Base-by-base conservation (phyloP, 148 eudicot species). In the Chenopodium formosanum region DNA sequence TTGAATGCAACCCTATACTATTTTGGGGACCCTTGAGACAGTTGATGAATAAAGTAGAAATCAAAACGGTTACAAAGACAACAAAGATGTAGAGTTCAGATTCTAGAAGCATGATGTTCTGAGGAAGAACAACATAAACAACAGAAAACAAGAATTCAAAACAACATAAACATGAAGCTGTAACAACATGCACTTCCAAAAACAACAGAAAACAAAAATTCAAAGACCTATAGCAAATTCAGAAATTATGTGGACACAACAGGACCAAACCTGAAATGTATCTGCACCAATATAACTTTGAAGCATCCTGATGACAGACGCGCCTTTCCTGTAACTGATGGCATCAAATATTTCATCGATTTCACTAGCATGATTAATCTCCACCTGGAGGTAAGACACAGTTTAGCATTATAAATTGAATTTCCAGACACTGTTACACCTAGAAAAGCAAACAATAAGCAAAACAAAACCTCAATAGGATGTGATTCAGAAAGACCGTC, bases 261-360 rank as follows among this genome's bases (percentile, higher is more conserved):
- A 32, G 23, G 63, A 40, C 32, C 52, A 48, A 31, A 94, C 98
- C 97, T 95, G 98, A 84, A 95, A 95, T 76, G 84, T 31, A 74
- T 95, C 98, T 17, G 97, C 86, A 29, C 98, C 98, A 79, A 95
- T 94, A 88, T 92, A 95, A 88, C 93, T 93, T 87, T 95, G 97
- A 65, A 95, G 87, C 98, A 95, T 95, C 76, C 97, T 86, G 79
- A 95, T 93, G 76, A 95, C 91, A 77, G 98, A 90, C 78, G 98
- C 98, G 75, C 98, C 98, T 86, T 95, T 95, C 78, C 88, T 87
- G 80, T 95, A 95, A 80, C 98, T 95, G 76, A 95, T 95, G 60
- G 97, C 94, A 90, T 95, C 98, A 89, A 95, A 95, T 80, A 93
- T 95, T 85, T 95, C 98, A 87, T 92, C 94, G 68, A 95, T 93